These are phyloP conservation scores for Claviceps cyperi DNA, from an alignment of 2,329 filamentous ascomycete species.

Conservation along the genomic window DNA sequence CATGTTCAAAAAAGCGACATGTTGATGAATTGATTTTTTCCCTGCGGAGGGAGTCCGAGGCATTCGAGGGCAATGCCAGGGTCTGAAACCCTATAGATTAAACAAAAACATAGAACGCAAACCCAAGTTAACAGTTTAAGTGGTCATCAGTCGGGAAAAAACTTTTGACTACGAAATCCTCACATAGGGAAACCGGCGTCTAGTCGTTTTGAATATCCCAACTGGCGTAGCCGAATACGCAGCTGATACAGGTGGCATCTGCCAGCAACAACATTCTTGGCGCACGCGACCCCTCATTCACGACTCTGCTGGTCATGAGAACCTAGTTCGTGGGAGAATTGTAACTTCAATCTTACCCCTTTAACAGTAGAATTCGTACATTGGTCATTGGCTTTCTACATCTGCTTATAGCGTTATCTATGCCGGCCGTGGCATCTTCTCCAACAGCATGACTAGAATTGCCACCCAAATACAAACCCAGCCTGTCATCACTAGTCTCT, in stretches of 20 bases:
- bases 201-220: not conserved
- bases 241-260: not conserved
- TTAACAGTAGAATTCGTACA: too few species aligned
- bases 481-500: slow-evolving; percentile 15
- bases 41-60: not conserved
- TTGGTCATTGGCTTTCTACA: not conserved
- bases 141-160: not conserved
- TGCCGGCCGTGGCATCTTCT: not conserved
- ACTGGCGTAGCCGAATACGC: not conserved
- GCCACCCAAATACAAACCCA: slow-evolving; percentile 8
- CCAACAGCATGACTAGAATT: slow-evolving; percentile 6
- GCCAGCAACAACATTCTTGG: not conserved
- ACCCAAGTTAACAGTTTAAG: not conserved
- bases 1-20: slow-evolving; percentile 3
- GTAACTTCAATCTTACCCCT: not conserved
- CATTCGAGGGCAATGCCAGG: not conserved
- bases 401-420: not conserved
- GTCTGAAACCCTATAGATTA: slow-evolving; percentile 5
- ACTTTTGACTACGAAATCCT: not conserved
- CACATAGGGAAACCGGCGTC: not conserved
- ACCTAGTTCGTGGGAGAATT: not conserved
- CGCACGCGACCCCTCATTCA: not conserved
- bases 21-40: not conserved
- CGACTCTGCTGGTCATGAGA: not conserved
- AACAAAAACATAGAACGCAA: slow-evolving; percentile 5